Conservation (phyloP, 177 flowering plant genomes). For the Vitis hybrid region DNA sequence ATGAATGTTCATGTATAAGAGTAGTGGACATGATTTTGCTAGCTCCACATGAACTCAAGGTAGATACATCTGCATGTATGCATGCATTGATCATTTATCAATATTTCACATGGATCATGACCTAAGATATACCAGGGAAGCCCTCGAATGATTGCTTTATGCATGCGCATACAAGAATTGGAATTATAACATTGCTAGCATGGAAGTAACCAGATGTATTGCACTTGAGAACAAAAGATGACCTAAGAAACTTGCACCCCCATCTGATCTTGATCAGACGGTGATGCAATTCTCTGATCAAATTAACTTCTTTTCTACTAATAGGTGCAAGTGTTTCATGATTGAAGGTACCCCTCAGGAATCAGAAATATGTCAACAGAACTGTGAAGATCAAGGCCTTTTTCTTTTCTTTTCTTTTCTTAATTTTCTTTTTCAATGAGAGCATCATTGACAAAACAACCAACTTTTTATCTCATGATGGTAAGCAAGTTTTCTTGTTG, state of each 20-base stretch:
- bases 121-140: constrained; percentile 3
- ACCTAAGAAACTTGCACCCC: constrained; percentile 6
- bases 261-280: constrained; percentile 8
- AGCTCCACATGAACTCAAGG: too few species aligned
- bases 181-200: constrained; percentile 4
- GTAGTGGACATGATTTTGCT: too few species aligned
- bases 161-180: constrained; percentile 22
- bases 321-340: background rate
- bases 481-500: too few species aligned
- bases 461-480: too few species aligned
- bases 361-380: background rate
- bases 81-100: background rate
- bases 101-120: background rate
- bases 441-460: too few species aligned
- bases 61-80: too few species aligned
- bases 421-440: too few species aligned
- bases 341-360: background rate
- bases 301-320: background rate
- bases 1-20: too few species aligned
- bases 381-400: background rate
- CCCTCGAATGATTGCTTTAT: constrained; percentile 23
- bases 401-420: too few species aligned
- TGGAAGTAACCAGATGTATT: background rate
- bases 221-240: constrained; percentile 8
- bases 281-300: constrained; percentile 4